Conservation (phyloP, 495 filamentous ascomycete genomes). For the Monascus purpureus region DNA sequence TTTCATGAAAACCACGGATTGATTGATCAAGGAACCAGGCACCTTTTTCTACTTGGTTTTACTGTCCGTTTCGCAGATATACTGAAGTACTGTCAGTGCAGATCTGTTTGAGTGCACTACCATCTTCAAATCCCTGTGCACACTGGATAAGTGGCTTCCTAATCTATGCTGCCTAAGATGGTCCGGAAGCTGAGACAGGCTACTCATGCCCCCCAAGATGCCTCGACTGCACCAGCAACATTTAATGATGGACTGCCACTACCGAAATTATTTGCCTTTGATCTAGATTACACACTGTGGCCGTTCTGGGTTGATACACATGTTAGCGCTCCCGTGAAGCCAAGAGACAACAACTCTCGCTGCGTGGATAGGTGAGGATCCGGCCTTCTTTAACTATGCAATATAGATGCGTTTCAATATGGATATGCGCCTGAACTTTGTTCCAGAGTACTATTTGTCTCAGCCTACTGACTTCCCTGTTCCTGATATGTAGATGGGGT, state of each 20-base stretch:
- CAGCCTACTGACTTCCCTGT: too few relatives aligned
- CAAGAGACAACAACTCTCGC: constrained; percentile 41
- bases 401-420: neutral
- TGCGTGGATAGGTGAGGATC: constrained; percentile 30
- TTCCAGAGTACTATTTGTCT: constrained; percentile 2
- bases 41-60: too few relatives aligned
- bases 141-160: too few relatives aligned
- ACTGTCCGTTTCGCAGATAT: too few relatives aligned
- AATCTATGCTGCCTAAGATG: too few relatives aligned
- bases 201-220: constrained; percentile 23
- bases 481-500: constrained; percentile 36
- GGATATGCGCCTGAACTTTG: neutral
- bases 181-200: constrained; percentile 24
- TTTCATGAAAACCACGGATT: too few relatives aligned
- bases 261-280: constrained; percentile 78
- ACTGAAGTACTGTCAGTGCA: too few relatives aligned
- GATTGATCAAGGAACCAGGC: too few relatives aligned
- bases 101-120: too few relatives aligned
- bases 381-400: neutral
- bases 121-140: too few relatives aligned
- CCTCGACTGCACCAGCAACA: constrained; percentile 37
- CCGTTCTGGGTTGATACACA: constrained; percentile 96
- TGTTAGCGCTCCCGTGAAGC: constrained; percentile 65
- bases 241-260: constrained; percentile 69
- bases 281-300: constrained; percentile 96